Percentiles rank a stretch among this genome's conserved stretches.
Evolutionary conservation across 352 stramenopile species (phyloP).

Genomic region (Aphanomyces invadans): DNA sequence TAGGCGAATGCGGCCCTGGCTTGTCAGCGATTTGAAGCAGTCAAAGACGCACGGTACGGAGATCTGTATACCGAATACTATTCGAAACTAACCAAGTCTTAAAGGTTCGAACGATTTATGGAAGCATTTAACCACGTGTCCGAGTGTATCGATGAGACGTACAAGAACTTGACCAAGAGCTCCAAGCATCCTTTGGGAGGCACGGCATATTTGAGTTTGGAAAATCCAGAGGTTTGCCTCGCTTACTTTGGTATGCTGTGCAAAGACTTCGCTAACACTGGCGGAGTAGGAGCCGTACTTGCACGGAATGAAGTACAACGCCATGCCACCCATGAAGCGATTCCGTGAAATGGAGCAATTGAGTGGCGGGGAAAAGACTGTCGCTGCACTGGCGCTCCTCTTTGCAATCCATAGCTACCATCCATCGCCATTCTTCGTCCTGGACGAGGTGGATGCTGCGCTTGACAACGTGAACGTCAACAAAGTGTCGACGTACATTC

Average conservation of each 20-base stretch:
- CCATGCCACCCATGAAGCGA: conserved; percentile 99
- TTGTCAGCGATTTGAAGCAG: conserved; percentile 59
- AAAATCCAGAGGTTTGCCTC: conserved; percentile 50
- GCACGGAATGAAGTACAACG: conserved; percentile 99
- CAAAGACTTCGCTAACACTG: conserved; percentile 45
- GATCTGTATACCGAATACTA: no score
- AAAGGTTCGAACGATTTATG: conserved; percentile 72
- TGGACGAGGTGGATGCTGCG: conserved; percentile 99
- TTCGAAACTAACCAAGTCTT: no score
- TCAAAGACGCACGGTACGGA: conserved; percentile 53
- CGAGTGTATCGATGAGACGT: conserved; percentile 90
- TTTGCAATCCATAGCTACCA: conserved; percentile 98
- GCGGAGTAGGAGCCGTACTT: conserved; percentile 96
- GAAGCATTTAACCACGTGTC: conserved; percentile 94
- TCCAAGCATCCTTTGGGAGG: conserved; percentile 93
- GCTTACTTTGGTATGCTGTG: not conserved
- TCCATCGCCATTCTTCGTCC: conserved; percentile 96
- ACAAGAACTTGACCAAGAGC: conserved; percentile 97
- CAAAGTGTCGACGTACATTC: conserved; percentile 97
- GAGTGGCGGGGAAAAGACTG: conserved; percentile 98
- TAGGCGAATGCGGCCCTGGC: conserved; percentile 45
- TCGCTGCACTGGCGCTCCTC: conserved; percentile 96
- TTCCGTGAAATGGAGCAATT: conserved; percentile 98
- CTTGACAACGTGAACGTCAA: conserved; percentile 99
- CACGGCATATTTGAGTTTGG: conserved; percentile 76